Base-by-base conservation (phyloP, 257 asterid genomes). In the Avicennia marina region DNA sequence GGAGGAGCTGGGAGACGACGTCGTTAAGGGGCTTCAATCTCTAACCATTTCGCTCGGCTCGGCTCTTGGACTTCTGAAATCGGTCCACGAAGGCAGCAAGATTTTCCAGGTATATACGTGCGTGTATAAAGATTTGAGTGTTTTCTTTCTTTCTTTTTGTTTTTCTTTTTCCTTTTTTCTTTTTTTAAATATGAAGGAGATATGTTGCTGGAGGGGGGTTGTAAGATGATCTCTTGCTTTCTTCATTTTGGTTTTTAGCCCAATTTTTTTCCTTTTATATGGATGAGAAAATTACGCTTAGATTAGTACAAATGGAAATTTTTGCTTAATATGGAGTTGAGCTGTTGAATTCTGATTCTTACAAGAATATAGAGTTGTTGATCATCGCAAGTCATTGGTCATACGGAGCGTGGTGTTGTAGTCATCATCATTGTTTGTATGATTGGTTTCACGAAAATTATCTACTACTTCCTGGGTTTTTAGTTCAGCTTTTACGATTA, bases 31-130 rank as follows among this genome's bases (percentile, higher is more conserved):
- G 6, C 85, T 93, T 59, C 63, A 78, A 36, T 52, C 74, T 36
- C 79, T 93, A 54, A 69, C 63, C 46, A 43, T 70, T 50, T 81
- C 96, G 56, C 75, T 93, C 33, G 81, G 62, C 64, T 74, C 89
- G 12, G 94, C 91, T 74, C 71, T 78, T 16, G 81, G 67, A 62
- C 78, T 89, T 57, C 95, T 93, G 10, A 77, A 76, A 73, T 93
- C 95, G 20, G 81, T 84, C 44, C 89, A 70, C 34, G 77, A 84
- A 56, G 91, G 90, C 79, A 93, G 98, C 63, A 89, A 80, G 71
- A 82, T 89, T 60, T 81, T 77, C 43, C 96, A 93, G 96, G 99
- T 93, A 68, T 17, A 45, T n/a, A n/a, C n/a, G n/a, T n/a, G n/a
- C n/a, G n/a, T n/a, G n/a, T n/a, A n/a, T n/a, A n/a, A n/a, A n/a